Conservation (phyloP, 306 rosid species). For the Urtica urens region DNA sequence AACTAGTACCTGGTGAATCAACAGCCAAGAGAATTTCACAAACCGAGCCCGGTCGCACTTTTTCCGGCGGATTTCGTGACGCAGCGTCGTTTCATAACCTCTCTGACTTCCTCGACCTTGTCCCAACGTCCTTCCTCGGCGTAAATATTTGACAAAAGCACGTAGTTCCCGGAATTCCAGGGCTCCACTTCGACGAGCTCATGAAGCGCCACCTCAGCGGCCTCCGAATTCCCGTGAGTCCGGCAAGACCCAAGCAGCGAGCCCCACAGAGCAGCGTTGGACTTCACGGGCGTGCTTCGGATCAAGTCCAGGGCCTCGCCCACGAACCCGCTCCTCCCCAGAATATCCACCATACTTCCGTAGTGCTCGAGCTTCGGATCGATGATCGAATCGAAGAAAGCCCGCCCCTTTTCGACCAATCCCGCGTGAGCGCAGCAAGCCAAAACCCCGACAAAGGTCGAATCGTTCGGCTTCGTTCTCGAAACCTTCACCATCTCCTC, state of each 20-base stretch:
- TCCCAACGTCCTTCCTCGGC: slow-evolving; percentile 80
- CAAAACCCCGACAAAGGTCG: slow-evolving; percentile 56
- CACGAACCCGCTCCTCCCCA: slow-evolving; percentile 52
- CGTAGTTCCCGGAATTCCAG: slow-evolving; percentile 73
- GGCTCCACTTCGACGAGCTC: slow-evolving; percentile 68
- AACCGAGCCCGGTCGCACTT: slow-evolving; percentile 44
- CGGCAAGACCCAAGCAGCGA: slow-evolving; percentile 77
- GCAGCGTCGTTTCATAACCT: slow-evolving; percentile 37
- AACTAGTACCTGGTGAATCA: too few relatives aligned
- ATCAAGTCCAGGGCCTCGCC: slow-evolving; percentile 57
- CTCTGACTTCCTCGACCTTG: slow-evolving; percentile 66
- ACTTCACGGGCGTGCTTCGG: slow-evolving; percentile 51
- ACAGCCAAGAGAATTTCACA: too few relatives aligned
- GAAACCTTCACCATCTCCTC: slow-evolving; percentile 47
- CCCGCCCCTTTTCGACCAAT: slow-evolving; percentile 50
- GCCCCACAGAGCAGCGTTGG: slow-evolving; percentile 76
- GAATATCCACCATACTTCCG: slow-evolving; percentile 75
- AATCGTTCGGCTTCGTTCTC: slow-evolving; percentile 41
- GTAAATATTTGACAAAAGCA: slow-evolving; percentile 57
- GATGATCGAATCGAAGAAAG: slow-evolving; percentile 56
- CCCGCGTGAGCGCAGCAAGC: slow-evolving; percentile 72
- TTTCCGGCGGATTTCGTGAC: slow-evolving; percentile 60
- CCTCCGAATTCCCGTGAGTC: slow-evolving; percentile 45
- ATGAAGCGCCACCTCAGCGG: slow-evolving; percentile 47
- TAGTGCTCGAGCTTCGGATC: slow-evolving; percentile 64